Base-by-base conservation (phyloP, 2,329 filamentous ascomycete species). In the Alternaria infectoria region DNA sequence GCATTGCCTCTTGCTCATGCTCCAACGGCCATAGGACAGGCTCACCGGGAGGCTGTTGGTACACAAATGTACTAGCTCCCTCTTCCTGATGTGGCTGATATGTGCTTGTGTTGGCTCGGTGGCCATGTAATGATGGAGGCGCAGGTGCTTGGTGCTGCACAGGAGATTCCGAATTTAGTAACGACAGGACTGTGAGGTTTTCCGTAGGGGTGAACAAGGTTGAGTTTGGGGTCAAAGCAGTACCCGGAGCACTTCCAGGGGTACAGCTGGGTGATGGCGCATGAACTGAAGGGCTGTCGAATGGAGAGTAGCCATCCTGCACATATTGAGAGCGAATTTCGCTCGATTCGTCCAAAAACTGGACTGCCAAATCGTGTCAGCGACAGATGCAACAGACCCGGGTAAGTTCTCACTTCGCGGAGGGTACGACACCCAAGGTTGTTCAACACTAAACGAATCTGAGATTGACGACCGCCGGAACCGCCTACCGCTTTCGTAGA, bases 1-100 rank as follows among this genome's bases (percentile, higher is more conserved):
- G 65, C 74, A 77, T 79, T 6, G 77, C 77, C 46, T 80, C 78
- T 50, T 78, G 76, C 49, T 80, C 78, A 32, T 75, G 72, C 45
- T 77, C 72, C 10, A 79, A 56, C 2, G 78, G 77, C 77, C 77
- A 79, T 17, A 79, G 54, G 8, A 78, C 74, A 17, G 75, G 72
- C 45, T 66, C 72, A 6, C 71, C 68, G 8, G 74, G 73, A 17
- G 71, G 65, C 25, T 76, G 76, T 28, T 79, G 73, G 54, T 77
- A 74, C 7, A 75, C 69, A 51, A 78, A 76, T 0, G 68, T 74
- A 32, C 56, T 66, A 36, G 58, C 30, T 6, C 59, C 62, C 30
- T 23, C 57, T 30, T 63, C 28, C 11, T 60, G 50, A 28, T 66
- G 26, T 36, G 59, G 58, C n/a, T 70, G 68, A 8, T 66, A 63